Evolutionary conservation across 2,329 filamentous ascomycete genomes (phyloP).

Genomic region (Proliferodiscus dingleyae): DNA sequence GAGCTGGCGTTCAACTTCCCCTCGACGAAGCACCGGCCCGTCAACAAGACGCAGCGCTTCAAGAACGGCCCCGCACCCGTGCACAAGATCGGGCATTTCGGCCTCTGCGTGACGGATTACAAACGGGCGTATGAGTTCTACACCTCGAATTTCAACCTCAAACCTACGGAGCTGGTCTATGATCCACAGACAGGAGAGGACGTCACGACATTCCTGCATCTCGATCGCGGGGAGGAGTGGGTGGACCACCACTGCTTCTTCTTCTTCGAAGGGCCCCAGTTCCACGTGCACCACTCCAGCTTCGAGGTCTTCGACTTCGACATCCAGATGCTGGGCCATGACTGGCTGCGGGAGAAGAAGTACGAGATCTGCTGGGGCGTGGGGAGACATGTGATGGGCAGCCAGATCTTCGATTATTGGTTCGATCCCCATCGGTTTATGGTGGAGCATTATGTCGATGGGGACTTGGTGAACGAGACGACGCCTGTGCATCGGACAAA

Average conservation of each 20-base stretch:
- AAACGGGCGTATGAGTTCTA: constrained; percentile 47
- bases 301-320: constrained; percentile 72
- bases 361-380: constrained; percentile 67
- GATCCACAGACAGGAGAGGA: constrained; percentile 27
- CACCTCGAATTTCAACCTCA: constrained; percentile 45
- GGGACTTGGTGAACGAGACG: constrained; percentile 55
- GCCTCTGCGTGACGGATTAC: constrained; percentile 48
- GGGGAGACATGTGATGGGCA: constrained; percentile 64
- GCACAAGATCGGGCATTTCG: constrained; percentile 52
- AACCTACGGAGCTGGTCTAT: constrained; percentile 39
- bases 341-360: constrained; percentile 59
- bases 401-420: constrained; percentile 68
- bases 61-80: constrained; percentile 43
- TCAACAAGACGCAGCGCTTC: constrained; percentile 49
- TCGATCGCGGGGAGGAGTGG: constrained; percentile 45
- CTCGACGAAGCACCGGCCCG: constrained; percentile 42
- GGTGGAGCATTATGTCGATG: constrained; percentile 67
- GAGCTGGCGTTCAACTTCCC: constrained; percentile 45
- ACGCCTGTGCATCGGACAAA: constrained; percentile 17
- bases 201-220: constrained; percentile 47
- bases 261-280: constrained; percentile 34
- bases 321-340: constrained; percentile 63
- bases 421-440: constrained; percentile 58
- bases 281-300: constrained; percentile 53
- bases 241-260: constrained; percentile 55